These are phyloP conservation scores for Aspergillaceae sp. DNA, from an alignment of 2,329 filamentous ascomycete genomes.

Conservation along the genomic window DNA sequence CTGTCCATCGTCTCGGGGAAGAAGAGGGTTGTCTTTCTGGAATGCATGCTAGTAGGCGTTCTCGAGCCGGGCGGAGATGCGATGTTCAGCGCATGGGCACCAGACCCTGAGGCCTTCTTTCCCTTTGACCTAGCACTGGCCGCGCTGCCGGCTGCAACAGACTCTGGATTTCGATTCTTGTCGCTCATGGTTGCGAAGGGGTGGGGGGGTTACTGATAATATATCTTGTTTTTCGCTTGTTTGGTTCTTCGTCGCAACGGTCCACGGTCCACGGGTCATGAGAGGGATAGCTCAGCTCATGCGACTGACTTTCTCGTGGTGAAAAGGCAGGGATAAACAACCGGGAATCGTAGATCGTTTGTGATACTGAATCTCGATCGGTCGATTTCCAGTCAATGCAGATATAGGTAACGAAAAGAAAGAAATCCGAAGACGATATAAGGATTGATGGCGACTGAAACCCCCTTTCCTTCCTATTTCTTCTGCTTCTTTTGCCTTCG, in stretches of 20 bases:
- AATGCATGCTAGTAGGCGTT: constrained; percentile 49
- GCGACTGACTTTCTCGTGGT: constrained; percentile 12
- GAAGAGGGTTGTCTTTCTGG: constrained; percentile 36
- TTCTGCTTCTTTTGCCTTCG: too few species aligned
- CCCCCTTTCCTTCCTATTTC: too few species aligned
- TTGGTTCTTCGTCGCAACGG: too few species aligned
- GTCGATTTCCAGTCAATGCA: too few species aligned
- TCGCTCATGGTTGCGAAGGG: constrained; percentile 12
- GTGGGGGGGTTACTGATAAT: neutral
- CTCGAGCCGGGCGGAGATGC: constrained; percentile 50
- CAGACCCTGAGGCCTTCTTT: constrained; percentile 12
- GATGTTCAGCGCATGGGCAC: constrained; percentile 23
- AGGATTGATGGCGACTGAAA: too few species aligned
- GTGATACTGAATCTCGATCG: neutral
- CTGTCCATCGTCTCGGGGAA: constrained; percentile 21
- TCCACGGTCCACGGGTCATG: neutral
- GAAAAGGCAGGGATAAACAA: neutral
- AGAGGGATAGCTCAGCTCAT: constrained; percentile 6
- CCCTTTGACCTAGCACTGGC: constrained; percentile 11
- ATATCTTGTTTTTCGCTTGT: neutral
- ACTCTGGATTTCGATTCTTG: constrained; percentile 10
- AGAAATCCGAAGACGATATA: too few species aligned
- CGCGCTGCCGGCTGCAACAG: constrained; percentile 12
- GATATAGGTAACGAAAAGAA: too few species aligned
- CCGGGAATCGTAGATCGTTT: neutral